These are phyloP conservation scores for Solanum boliviense DNA, from an alignment of 257 asterid genomes.

Conservation along the genomic window DNA sequence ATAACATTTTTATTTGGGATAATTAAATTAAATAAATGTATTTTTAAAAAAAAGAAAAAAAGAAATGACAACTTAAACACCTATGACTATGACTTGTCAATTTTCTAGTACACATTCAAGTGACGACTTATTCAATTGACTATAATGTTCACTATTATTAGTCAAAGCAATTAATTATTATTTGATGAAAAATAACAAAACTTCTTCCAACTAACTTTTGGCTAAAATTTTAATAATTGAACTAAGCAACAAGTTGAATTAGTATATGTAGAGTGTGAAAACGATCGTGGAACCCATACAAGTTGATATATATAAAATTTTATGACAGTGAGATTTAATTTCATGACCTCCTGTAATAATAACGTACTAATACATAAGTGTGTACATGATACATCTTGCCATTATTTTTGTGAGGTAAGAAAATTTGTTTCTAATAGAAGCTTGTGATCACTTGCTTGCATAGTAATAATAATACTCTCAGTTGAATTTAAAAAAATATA, in stretches of 20 bases:
- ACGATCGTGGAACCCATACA: neutral
- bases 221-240: neutral
- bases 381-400: no score
- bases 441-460: neutral
- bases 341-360: fast-evolving
- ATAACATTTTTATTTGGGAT: neutral
- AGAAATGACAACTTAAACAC: neutral
- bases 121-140: neutral
- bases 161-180: neutral
- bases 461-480: neutral
- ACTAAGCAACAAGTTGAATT: neutral
- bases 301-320: neutral
- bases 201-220: neutral
- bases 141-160: neutral
- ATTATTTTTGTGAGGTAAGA: neutral
- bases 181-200: neutral
- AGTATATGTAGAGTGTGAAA: neutral
- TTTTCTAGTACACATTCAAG: neutral
- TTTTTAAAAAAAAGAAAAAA: neutral
- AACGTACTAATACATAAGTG: no score
- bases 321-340: no score
- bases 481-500: neutral
- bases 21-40: neutral
- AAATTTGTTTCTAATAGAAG: fast-evolving
- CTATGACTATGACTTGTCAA: neutral